phyloP scores from a whole-genome alignment of 2,329 filamentous ascomycete species.

The Hirsutella thompsonii region DNA sequence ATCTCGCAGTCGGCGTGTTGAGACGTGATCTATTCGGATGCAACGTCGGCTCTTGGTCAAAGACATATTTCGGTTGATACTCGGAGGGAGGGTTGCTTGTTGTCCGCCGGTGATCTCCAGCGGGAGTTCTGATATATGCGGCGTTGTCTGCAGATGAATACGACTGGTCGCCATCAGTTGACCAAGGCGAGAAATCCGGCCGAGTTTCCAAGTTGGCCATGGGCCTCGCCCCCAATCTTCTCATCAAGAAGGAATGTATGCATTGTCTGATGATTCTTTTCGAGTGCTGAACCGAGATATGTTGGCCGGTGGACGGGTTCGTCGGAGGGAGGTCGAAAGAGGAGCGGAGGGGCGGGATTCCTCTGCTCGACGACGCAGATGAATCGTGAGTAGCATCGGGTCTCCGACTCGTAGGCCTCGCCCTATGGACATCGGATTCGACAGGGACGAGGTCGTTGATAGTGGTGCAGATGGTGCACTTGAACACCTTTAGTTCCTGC shows the following conservation, averaged over 20 bases:
- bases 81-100: not conserved
- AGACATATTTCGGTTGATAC: constrained; percentile 13
- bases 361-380: constrained; percentile 1
- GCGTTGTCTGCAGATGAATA: constrained; percentile 1
- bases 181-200: not conserved
- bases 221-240: constrained; percentile 9
- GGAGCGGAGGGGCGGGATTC: constrained; percentile 2
- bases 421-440: constrained; percentile 10
- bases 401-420: constrained; percentile 8
- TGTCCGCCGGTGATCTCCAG: not conserved
- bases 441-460: constrained; percentile 58
- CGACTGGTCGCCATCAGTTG: constrained; percentile 4
- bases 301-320: constrained; percentile 7
- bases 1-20: constrained; percentile 14
- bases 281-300: constrained; percentile 21
- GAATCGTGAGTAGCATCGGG: constrained; percentile 9
- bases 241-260: constrained; percentile 17
- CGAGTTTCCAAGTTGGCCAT: constrained; percentile 5
- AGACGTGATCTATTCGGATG: constrained; percentile 17
- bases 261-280: constrained; percentile 19
- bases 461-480: constrained; percentile 73
- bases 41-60: constrained; percentile 24
- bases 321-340: not conserved
- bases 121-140: not conserved
- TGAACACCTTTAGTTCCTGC: constrained; percentile 56